Evolutionary conservation across 768 basidiomycete genomes (phyloP).

Genomic region (Mycena sanguinolenta): DNA sequence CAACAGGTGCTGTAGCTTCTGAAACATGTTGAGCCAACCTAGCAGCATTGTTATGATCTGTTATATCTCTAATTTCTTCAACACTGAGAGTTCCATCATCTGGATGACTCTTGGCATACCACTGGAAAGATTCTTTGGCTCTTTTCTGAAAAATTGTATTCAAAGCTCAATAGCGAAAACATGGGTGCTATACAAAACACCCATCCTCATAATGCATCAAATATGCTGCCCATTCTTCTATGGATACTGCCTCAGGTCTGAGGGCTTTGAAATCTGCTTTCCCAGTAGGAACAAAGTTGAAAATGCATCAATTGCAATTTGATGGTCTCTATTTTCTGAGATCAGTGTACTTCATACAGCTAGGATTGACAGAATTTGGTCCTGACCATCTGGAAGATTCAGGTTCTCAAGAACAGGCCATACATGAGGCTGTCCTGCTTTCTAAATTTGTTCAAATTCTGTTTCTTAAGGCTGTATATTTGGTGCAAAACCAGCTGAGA

Average conservation of each 20-base stretch:
- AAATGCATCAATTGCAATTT: no score
- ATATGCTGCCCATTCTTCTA: constrained; percentile 37
- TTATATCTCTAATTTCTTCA: constrained; percentile 36
- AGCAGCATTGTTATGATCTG: constrained; percentile 28
- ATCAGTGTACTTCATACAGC: neutral
- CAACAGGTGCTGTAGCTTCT: constrained; percentile 33
- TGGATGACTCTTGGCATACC: constrained; percentile 33
- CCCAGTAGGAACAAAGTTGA: no score
- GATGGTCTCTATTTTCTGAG: neutral
- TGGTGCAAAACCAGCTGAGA: constrained; percentile 22
- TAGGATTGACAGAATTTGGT: constrained; percentile 5
- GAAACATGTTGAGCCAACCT: constrained; percentile 35
- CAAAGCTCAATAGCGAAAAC: constrained; percentile 40
- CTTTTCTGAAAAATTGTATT: constrained; percentile 33
- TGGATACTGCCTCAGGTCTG: constrained; percentile 17
- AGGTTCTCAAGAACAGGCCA: no score
- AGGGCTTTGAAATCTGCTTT: constrained; percentile 32
- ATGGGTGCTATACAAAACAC: constrained; percentile 39
- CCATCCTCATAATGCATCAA: constrained; percentile 37
- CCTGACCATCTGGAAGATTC: constrained; percentile 10
- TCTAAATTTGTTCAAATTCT: constrained; percentile 32
- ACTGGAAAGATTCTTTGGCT: constrained; percentile 22
- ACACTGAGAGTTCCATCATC: constrained; percentile 32
- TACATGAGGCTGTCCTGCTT: no score
- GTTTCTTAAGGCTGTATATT: constrained; percentile 15